Percentiles rank a stretch among this genome's conserved stretches.
Conservation (phyloP, 345 rosid species). For the Diplotaxis tenuifolia region DNA sequence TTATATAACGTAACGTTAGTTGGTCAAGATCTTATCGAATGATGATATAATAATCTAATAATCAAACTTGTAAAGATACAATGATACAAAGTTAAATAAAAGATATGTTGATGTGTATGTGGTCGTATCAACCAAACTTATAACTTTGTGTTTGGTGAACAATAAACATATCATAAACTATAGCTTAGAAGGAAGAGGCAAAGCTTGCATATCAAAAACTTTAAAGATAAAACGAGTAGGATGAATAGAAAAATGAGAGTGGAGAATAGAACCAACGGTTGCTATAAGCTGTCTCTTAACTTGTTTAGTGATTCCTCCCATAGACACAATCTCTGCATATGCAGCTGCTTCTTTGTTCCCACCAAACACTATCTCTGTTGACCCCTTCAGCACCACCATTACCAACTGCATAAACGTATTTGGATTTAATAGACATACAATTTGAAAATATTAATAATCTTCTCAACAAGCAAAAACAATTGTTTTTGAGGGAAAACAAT, state of each 20-base stretch:
- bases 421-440: background rate
- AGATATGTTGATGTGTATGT: background rate
- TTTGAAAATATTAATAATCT: too few relatives aligned
- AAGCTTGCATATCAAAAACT: conserved; percentile 62
- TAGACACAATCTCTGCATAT: conserved; percentile 70
- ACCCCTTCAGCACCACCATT: conserved; percentile 87
- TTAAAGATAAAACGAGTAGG: conserved; percentile 65
- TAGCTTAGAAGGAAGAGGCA: conserved; percentile 35
- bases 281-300: conserved; percentile 66
- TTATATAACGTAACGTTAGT: too few relatives aligned
- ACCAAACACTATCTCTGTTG: conserved; percentile 61
- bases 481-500: background rate
- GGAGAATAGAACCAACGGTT: conserved; percentile 56
- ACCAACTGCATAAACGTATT: conserved; percentile 55
- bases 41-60: conserved; percentile 12
- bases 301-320: conserved; percentile 78
- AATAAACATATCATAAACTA: conserved; percentile 12
- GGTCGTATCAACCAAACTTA: background rate
- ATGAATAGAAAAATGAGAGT: conserved; percentile 50
- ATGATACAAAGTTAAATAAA: background rate
- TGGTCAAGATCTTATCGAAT: background rate
- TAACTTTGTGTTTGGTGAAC: background rate
- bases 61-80: conserved; percentile 5
- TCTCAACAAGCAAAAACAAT: too few relatives aligned
- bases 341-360: conserved; percentile 86